Evolutionary conservation across 306 rosid species (phyloP), one percentile per base, ranked within the genome.

Genomic region (Castanopsis chinensis): DNA sequence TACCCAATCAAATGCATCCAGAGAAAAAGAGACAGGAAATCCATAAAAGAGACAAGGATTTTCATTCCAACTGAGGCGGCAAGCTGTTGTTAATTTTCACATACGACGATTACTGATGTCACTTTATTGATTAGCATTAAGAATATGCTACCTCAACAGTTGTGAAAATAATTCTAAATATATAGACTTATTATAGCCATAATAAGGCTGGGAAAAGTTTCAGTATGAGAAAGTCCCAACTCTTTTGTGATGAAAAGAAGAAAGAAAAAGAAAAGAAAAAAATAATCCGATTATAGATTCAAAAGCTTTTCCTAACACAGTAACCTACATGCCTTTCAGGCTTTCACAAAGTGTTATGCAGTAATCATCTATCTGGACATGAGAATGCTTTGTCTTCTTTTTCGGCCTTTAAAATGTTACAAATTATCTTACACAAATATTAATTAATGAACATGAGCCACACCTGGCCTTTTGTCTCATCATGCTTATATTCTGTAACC

Each of bases 391-490:
- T 64, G 53, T 49, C 17, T 49, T 13, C 53, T 12, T 49, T 49
- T 15, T 49, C 53, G 53, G 52, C 53, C 17, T 49, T 49, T 49
- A 49, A 49, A 49, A 49, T 49, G 53, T 11, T 12, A 49, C 17
- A 49, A 49, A 49, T 49, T 49, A 49, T 67, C 15, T 33, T 19
- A 18, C 25, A 32, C 7, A 33, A 18, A 3, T 41, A 41, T 3
- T 49, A 49, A 49, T 10, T 49, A 49, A 9, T 37, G 28, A 35
- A 35, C 4, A 19, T 25, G 71, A 72, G 28, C 2, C 43, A 14
- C 18, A 71, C 27, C 4, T 23, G 21, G 8, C 71, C 27, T 64
- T 73, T 65, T 73, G 75, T 54, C 79, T 54, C 59, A 64, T 64
- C 52, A 25, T 37, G 5, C 27, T 17, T 20, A 5, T 65, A 71